A percentile compares a stretch with the other conserved stretches of the same genome.
phyloP scores from a whole-genome alignment of 306 rosid species.

The Pyrus pyrifolia region DNA sequence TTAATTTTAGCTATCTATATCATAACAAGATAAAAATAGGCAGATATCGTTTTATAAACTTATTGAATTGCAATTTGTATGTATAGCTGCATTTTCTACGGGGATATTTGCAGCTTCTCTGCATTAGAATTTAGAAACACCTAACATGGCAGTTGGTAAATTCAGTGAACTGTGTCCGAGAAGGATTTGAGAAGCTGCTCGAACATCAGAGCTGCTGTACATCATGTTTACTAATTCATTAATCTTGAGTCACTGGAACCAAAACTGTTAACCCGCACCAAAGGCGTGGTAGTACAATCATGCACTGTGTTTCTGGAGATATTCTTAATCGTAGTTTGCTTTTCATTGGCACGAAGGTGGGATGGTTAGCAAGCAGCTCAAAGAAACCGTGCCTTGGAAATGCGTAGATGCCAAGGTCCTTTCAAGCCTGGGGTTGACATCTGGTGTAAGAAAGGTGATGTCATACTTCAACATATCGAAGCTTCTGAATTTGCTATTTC shows the following conservation, averaged over 20 bases:
- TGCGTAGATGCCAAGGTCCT: conserved; percentile 54
- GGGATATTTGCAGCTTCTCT: no score
- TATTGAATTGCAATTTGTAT: background rate
- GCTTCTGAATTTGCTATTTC: no score
- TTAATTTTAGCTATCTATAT: no score
- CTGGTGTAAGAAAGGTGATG: conserved; percentile 82
- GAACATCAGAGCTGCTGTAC: no score
- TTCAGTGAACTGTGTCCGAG: no score
- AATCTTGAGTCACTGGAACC: background rate
- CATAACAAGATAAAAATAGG: no score
- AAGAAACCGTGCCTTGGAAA: conserved; percentile 53
- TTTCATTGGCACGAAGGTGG: conserved; percentile 32
- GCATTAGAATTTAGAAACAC: no score
- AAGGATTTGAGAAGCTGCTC: no score
- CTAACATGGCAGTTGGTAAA: no score
- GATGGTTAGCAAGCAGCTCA: conserved; percentile 27
- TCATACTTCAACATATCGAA: background rate
- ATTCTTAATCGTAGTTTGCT: background rate
- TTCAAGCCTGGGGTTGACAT: conserved; percentile 71
- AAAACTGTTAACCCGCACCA: no score
- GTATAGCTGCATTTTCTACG: background rate
- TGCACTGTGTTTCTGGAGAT: background rate
- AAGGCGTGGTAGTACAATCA: background rate
- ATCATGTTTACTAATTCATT: background rate
- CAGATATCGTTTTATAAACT: background rate